Conservation (phyloP, 2,329 filamentous ascomycete genomes). For the Simplicillium sp. region DNA sequence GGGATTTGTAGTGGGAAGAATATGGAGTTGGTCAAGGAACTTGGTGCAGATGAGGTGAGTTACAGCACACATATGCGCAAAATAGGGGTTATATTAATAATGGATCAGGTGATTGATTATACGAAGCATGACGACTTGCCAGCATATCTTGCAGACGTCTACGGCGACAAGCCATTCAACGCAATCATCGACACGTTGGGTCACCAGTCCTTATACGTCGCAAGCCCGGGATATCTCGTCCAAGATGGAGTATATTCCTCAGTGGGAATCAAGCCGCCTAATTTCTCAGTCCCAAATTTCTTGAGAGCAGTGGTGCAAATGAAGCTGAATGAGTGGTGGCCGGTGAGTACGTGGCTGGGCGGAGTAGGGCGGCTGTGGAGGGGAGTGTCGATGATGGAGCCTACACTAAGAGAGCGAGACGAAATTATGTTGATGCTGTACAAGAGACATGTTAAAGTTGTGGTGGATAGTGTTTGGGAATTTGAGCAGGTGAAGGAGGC, state of each 20-base stretch:
- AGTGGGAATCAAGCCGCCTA: constrained; percentile 27
- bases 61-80: neutral
- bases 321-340: constrained; percentile 28
- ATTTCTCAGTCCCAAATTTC: constrained; percentile 18
- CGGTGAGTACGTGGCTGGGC: constrained; percentile 22
- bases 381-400: constrained; percentile 22
- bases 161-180: constrained; percentile 23
- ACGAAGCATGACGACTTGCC: constrained; percentile 24
- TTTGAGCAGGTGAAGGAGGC: constrained; percentile 26
- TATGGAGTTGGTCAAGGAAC: constrained; percentile 28
- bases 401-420: constrained; percentile 21
- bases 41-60: constrained; percentile 39
- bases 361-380: constrained; percentile 25
- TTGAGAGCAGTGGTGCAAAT: constrained; percentile 20
- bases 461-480: constrained; percentile 25
- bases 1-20: constrained; percentile 39
- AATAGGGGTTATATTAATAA: constrained; percentile 1
- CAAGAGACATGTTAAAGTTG: constrained; percentile 22
- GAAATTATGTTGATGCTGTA: constrained; percentile 21
- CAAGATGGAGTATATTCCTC: constrained; percentile 27
- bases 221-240: constrained; percentile 28
- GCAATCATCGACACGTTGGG: constrained; percentile 41
- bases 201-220: constrained; percentile 32
- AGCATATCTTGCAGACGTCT: constrained; percentile 20
- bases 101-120: constrained; percentile 29